A percentile compares a stretch with the other conserved stretches of the same genome.
Evolutionary conservation across 2,329 filamentous ascomycete genomes (phyloP).

Genomic region (Aureobasidium sp.): DNA sequence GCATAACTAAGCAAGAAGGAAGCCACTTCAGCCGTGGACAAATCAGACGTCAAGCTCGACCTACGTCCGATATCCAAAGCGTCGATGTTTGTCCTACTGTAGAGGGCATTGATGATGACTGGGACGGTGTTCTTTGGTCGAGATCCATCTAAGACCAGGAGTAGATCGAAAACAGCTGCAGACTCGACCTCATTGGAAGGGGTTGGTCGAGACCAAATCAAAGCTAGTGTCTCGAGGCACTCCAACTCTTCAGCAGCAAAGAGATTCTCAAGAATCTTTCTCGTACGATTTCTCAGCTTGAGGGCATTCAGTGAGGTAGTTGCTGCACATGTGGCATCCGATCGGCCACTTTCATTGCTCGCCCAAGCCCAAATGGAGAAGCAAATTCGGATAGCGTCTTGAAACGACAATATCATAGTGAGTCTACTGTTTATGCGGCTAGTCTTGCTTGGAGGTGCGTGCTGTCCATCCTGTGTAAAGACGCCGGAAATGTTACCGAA

Average conservation of each 20-base stretch:
- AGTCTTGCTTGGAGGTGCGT: constrained; percentile 60
- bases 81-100: constrained; percentile 80
- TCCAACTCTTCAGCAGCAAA: constrained; percentile 89
- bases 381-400: constrained; percentile 88
- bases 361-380: constrained; percentile 95
- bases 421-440: constrained; percentile 87
- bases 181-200: constrained; percentile 30
- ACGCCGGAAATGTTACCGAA: constrained; percentile 91
- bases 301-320: constrained; percentile 91
- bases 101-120: constrained; percentile 91
- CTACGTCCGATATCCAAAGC: constrained; percentile 72
- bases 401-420: constrained; percentile 91
- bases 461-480: constrained; percentile 63
- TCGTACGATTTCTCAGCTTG: constrained; percentile 80
- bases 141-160: constrained; percentile 86
- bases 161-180: constrained; percentile 65
- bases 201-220: constrained; percentile 62
- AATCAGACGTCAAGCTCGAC: constrained; percentile 78
- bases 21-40: constrained; percentile 77
- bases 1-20: constrained; percentile 88
- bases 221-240: constrained; percentile 83
- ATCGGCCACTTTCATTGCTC: constrained; percentile 48
- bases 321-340: constrained; percentile 57
- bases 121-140: constrained; percentile 87
- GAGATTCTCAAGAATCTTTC: constrained; percentile 82